Percentiles rank a stretch among this genome's conserved stretches.
These are phyloP conservation scores for Populus davidiana DNA, from an alignment of 345 rosid genomes.

Conservation along the genomic window DNA sequence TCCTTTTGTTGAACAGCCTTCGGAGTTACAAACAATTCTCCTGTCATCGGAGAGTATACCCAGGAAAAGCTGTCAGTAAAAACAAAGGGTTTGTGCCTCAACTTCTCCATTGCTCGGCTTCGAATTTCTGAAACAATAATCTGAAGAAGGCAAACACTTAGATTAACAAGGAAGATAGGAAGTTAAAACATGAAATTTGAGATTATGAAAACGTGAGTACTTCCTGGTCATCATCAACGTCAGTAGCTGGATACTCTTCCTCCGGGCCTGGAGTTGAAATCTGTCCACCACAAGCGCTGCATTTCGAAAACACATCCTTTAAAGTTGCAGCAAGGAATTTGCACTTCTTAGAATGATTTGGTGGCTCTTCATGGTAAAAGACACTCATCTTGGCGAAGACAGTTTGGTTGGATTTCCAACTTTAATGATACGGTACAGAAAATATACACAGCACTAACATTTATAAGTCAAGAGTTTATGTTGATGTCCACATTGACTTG, in stretches of 20 bases:
- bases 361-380: constrained; percentile 51
- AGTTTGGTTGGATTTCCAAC: constrained; percentile 1
- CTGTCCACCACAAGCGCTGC: constrained; percentile 36
- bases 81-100: constrained; percentile 47
- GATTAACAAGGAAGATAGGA: background rate
- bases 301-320: constrained; percentile 54
- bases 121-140: constrained; percentile 64
- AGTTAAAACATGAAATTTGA: background rate
- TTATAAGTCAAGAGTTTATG: constrained; percentile 12
- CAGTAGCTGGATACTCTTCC: constrained; percentile 34
- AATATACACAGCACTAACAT: constrained; percentile 7
- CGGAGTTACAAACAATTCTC: constrained; percentile 18
- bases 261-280: constrained; percentile 35
- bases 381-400: constrained; percentile 41
- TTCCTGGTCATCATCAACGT: constrained; percentile 47
- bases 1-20: background rate
- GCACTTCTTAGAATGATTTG: constrained; percentile 40
- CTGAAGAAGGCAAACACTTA: constrained; percentile 26
- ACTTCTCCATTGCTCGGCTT: constrained; percentile 69
- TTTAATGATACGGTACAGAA: background rate
- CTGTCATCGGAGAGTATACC: constrained; percentile 39
- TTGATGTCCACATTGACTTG: constrained; percentile 32
- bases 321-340: constrained; percentile 42
- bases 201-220: constrained; percentile 19
- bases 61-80: constrained; percentile 43